Evolutionary conservation across 495 filamentous ascomycete species (phyloP), one percentile per base, ranked within the genome.

Genomic region (Rhypophila decipiens): DNA sequence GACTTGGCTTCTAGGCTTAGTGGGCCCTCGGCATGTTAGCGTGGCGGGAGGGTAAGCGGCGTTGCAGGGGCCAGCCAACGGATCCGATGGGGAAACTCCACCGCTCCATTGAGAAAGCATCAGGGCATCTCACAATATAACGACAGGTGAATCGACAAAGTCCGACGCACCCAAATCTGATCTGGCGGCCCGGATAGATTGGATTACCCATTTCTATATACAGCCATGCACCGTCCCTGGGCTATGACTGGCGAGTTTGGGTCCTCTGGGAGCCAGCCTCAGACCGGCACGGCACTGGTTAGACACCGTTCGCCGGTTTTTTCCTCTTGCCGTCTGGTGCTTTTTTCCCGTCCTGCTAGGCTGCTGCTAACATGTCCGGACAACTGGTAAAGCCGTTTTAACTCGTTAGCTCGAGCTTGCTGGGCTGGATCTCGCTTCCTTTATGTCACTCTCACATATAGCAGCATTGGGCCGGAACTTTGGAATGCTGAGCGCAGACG

Each of bases 1-100:
- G 27, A 31, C 27, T 31, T n/a, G 27, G 7, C 27, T 31, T 31
- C 13, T 31, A 31, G 27, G 27, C 27, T 7, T 31, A 13, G 27
- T 7, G 13, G 27, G 13, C 27, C n/a, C n/a, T n/a, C n/a, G n/a
- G n/a, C n/a, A n/a, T n/a, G n/a, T n/a, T n/a, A n/a, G 12, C 12
- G 12, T 13, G 36, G 10, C 2, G 12, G 11, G 10, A 8, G 10
- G 36, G 36, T 38, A 17, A 17, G 2, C 15, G 18, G 15, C 27
- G 18, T 12, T 47, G 21, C 19, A 31, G 37, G 36, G 44, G 44
- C 22, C 15, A 15, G 13, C 19, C 34, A 20, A 34, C 39, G 47
- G 41, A 54, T 53, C 54, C 53, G 58, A 64, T 65, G 52, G 61
- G 61, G 61, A 57, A 64, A 55, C 39, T 40, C 59, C 59, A 58